These are phyloP conservation scores for Cladosporium sp. DNA, from an alignment of 2,329 filamentous ascomycete genomes.

Conservation along the genomic window DNA sequence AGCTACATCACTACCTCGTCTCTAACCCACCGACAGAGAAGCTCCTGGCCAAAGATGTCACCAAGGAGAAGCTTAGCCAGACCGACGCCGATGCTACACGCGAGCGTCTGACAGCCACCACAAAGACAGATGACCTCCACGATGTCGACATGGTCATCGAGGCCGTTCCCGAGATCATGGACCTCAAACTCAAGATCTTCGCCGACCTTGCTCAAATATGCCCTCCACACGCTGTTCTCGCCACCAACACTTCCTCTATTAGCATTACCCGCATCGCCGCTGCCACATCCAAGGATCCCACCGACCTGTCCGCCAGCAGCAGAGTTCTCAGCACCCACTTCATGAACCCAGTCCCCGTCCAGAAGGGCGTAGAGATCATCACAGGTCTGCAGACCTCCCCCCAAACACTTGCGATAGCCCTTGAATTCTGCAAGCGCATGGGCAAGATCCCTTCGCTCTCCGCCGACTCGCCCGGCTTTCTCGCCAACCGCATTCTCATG, in stretches of 20 bases:
- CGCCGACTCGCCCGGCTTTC: constrained; percentile 86
- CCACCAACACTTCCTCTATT: constrained; percentile 98
- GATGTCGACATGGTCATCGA: constrained; percentile 97
- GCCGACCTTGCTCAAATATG: constrained; percentile 74
- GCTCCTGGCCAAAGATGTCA: constrained; percentile 86
- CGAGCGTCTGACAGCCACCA: constrained; percentile 64
- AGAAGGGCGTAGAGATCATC: constrained; percentile 98
- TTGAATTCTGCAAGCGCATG: constrained; percentile 86
- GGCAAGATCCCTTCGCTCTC: constrained; percentile 87
- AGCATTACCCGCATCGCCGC: constrained; percentile 95
- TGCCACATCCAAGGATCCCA: constrained; percentile 71
- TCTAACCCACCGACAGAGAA: constrained; percentile 58
- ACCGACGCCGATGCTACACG: constrained; percentile 72
- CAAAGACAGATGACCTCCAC: constrained; percentile 70
- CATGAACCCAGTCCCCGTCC: constrained; percentile 97
- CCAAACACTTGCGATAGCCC: constrained; percentile 73
- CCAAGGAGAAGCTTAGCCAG: constrained; percentile 80
- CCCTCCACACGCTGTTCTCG: constrained; percentile 80
- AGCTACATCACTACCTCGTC: neutral
- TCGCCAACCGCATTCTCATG: constrained; percentile 97
- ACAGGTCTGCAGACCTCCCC: constrained; percentile 85
- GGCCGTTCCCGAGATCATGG: constrained; percentile 78
- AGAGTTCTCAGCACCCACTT: constrained; percentile 96
- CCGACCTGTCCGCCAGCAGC: constrained; percentile 73
- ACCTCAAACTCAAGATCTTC: constrained; percentile 87